phyloP scores from a whole-genome alignment of 2,329 filamentous ascomycete genomes.

The Fusarium chlamydosporum region DNA sequence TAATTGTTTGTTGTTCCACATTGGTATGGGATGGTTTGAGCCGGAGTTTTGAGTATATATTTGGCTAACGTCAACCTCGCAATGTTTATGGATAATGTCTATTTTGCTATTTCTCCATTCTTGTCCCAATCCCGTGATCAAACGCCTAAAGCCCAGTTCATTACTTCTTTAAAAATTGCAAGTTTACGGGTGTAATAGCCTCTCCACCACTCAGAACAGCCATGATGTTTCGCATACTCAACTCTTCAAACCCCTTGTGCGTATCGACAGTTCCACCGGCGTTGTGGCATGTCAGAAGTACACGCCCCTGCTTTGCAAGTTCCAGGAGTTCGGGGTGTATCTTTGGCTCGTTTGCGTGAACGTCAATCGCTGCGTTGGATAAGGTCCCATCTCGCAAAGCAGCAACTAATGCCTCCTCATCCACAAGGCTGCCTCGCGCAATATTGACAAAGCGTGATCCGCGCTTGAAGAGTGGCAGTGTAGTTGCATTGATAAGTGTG shows the following conservation, averaged over 20 bases:
- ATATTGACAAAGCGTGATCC: constrained; percentile 75
- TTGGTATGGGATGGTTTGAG: constrained; percentile 28
- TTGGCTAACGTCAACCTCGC: constrained; percentile 16
- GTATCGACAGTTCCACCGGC: constrained; percentile 77
- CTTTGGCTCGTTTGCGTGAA: constrained; percentile 72
- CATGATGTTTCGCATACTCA: constrained; percentile 77
- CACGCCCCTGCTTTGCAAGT: constrained; percentile 59
- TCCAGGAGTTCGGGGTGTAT: constrained; percentile 63
- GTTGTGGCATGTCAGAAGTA: constrained; percentile 76
- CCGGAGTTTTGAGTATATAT: constrained; percentile 39
- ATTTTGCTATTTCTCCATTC: constrained; percentile 1
- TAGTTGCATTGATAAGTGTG: constrained; percentile 63
- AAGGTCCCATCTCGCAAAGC: constrained; percentile 69
- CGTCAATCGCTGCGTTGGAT: constrained; percentile 71
- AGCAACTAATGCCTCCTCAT: constrained; percentile 73
- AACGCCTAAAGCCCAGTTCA: constrained; percentile 15
- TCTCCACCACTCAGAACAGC: constrained; percentile 67
- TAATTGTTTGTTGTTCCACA: constrained; percentile 9
- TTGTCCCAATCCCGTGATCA: neutral
- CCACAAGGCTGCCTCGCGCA: constrained; percentile 73
- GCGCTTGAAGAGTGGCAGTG: constrained; percentile 65
- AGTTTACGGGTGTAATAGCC: constrained; percentile 73
- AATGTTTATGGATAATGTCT: constrained; percentile 8
- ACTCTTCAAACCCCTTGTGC: constrained; percentile 74
- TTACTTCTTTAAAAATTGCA: constrained; percentile 62